A percentile compares a stretch with the other conserved stretches of the same genome.
Conservation (phyloP, 2,329 filamentous ascomycete genomes). For the Neocatenulostroma microsporum region DNA sequence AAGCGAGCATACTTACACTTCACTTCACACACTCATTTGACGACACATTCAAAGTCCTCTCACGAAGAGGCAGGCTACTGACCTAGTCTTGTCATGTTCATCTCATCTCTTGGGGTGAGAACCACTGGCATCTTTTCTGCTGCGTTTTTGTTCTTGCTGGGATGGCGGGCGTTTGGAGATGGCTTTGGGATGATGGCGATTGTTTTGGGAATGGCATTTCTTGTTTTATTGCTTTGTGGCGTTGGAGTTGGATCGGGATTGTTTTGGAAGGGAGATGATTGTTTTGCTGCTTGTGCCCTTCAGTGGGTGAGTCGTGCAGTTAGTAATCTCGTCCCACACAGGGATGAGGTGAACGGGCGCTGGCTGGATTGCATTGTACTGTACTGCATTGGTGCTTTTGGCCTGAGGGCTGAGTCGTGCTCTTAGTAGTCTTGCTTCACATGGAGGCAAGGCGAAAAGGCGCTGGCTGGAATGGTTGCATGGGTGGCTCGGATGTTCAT, state of each 20-base stretch:
- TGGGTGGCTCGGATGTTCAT: background rate
- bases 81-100: slow-evolving; percentile 12
- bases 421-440: too few relatives aligned
- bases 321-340: too few relatives aligned
- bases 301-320: too few relatives aligned
- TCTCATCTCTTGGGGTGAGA: slow-evolving; percentile 5
- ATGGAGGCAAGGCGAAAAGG: too few relatives aligned
- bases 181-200: background rate
- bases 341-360: too few relatives aligned
- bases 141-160: slow-evolving; percentile 2
- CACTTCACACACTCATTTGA: slow-evolving; percentile 9
- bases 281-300: too few relatives aligned
- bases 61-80: slow-evolving; percentile 9
- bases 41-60: slow-evolving; percentile 10
- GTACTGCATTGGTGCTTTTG: slow-evolving; percentile 2
- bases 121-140: slow-evolving; percentile 8
- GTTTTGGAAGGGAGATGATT: background rate
- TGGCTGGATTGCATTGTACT: too few relatives aligned
- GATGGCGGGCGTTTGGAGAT: background rate
- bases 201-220: too few relatives aligned
- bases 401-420: background rate
- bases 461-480: background rate
- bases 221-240: background rate
- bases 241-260: background rate
- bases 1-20: too few relatives aligned